Evolutionary conservation across 2,329 filamentous ascomycete genomes (phyloP), one percentile per base, ranked within the genome.

Genomic region (Eutypa lata): DNA sequence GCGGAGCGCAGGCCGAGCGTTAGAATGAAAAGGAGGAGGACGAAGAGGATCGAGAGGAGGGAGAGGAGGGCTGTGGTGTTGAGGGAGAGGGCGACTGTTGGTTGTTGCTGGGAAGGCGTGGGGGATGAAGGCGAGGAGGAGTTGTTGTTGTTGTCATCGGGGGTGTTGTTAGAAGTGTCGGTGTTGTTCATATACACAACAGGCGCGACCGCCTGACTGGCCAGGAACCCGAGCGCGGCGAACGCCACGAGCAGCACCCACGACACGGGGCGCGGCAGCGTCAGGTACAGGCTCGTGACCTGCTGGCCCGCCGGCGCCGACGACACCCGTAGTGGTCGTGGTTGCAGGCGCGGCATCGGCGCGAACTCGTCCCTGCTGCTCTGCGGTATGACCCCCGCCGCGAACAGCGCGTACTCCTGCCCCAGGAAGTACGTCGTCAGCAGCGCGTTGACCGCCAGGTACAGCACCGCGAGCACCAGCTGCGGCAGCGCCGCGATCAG

Each of bases 351-450:
- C 73, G 59, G 35, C 35, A 75, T 79, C 49, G 72, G 72, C 2
- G 75, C 71, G 45, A 77, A 68, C 61, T 82, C 26, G 6, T 14
- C 35, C 7, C 35, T 35, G 35, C 35, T 16, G 35, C n/a, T 14
- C 7, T 7, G n/a, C n/a, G 7, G 6, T 38, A 6, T 6, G 16
- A n/a, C n/a, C n/a, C n/a, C n/a, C 35, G 35, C 35, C n/a, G 35
- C 35, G 35, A 7, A 38, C 49, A 72, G 71, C 3, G 75, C 71
- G 45, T 77, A 68, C 61, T 82, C 79, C 65, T 79, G 74, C 2
- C 76, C 78, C 38, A 81, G 67, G 61, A 71, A 79, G 64, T 75
- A 79, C 3, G 71, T 65, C 2, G 76, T 76, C 14, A 82, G 63
- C 21, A 80, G 70, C 4, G 72, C 65, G 66, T 82, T 79, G 46